Conservation (phyloP, 192 early-diverging fungal genomes). For the Phycomyces blakesleeanus region DNA sequence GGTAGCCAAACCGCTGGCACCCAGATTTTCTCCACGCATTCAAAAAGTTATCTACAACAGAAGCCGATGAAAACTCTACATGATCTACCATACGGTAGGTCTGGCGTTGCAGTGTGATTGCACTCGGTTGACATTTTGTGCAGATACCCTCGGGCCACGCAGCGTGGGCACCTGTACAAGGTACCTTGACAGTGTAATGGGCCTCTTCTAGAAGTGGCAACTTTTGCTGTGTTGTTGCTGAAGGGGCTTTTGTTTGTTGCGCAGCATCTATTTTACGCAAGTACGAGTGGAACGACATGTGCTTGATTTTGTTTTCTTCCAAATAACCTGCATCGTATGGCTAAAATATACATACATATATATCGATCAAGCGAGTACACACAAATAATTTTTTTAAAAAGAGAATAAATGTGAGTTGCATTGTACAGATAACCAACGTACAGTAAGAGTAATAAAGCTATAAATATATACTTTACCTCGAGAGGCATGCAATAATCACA, state of each 20-base stretch:
- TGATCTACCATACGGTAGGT: conserved; percentile 94
- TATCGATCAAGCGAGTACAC: not conserved
- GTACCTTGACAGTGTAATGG: conserved; percentile 70
- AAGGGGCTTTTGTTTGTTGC: conserved; percentile 59
- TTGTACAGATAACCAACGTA: too few species aligned
- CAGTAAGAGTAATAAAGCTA: too few species aligned
- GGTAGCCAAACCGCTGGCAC: conserved; percentile 87
- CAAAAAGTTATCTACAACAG: conserved; percentile 81
- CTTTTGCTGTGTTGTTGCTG: conserved; percentile 44
- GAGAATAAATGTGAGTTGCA: not conserved
- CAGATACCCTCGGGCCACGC: conserved; percentile 95
- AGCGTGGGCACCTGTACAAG: conserved; percentile 78
- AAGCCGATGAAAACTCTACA: conserved; percentile 84
- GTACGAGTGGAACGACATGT: conserved; percentile 94
- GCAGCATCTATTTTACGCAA: conserved; percentile 67
- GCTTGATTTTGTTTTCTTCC: conserved; percentile 91
- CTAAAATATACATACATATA: conserved; percentile 16
- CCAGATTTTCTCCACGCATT: conserved; percentile 85
- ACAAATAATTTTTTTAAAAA: too few species aligned
- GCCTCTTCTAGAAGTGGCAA: conserved; percentile 86
- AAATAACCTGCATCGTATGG: conserved; percentile 89
- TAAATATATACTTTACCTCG: conserved; percentile 43
- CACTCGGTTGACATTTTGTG: conserved; percentile 94
- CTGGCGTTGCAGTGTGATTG: conserved; percentile 87
- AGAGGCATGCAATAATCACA: conserved; percentile 92